Percentiles rank a stretch among this genome's conserved stretches.
phyloP scores from a whole-genome alignment of 164 flowering plant genomes.

The Malania oleifera region DNA sequence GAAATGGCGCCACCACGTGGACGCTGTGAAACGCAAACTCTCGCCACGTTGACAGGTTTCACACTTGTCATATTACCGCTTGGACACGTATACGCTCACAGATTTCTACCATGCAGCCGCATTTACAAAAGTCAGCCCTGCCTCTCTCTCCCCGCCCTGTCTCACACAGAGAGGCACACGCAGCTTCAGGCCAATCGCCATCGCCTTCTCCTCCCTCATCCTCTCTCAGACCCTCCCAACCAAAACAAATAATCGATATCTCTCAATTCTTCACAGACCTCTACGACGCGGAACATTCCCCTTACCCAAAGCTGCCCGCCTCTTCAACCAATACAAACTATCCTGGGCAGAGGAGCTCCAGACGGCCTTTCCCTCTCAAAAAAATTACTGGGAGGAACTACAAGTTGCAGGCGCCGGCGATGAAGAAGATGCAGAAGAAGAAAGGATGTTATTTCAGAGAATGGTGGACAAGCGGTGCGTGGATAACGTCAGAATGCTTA shows the following conservation, averaged over 20 bases:
- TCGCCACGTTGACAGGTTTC: too few relatives aligned
- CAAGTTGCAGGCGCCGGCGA: too few relatives aligned
- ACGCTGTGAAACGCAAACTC: too few relatives aligned
- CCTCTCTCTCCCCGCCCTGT: not conserved
- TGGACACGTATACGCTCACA: too few relatives aligned
- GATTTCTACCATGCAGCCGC: too few relatives aligned
- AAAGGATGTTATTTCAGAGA: constrained; percentile 13
- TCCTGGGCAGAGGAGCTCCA: constrained; percentile 36
- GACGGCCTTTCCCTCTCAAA: constrained; percentile 13
- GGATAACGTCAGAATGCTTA: constrained; percentile 45
- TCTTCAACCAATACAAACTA: constrained; percentile 24
- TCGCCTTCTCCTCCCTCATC: constrained; percentile 19
- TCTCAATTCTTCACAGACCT: not conserved
- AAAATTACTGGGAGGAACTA: constrained; percentile 5
- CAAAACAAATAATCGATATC: too few relatives aligned
- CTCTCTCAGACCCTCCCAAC: constrained; percentile 2
- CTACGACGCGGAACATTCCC: constrained; percentile 1
- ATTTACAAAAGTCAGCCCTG: too few relatives aligned
- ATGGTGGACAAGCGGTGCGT: constrained; percentile 36
- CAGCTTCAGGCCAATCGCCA: constrained; percentile 5
- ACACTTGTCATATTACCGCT: too few relatives aligned
- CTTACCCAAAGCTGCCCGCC: not conserved
- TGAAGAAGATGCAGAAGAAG: constrained; percentile 13
- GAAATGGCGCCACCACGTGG: too few relatives aligned
- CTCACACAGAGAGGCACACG: too few relatives aligned